Base-by-base conservation (phyloP, 2,329 filamentous ascomycete genomes). In the Cytospora schulzeri region DNA sequence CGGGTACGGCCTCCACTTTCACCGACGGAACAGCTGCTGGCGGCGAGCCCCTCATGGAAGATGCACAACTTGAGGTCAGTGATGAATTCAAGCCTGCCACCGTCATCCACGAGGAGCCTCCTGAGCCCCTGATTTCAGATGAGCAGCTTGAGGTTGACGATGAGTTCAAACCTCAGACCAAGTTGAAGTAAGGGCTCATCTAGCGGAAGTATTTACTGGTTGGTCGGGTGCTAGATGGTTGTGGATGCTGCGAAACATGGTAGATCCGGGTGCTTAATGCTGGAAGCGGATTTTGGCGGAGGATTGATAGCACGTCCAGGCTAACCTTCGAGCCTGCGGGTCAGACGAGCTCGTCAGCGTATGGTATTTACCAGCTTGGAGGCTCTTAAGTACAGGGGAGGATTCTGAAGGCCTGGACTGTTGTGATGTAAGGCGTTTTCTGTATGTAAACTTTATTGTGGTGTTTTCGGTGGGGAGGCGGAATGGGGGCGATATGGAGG, bases 91-190 rank as follows among this genome's bases (percentile, higher is more conserved):
- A 33, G 29, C 31, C 45, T 12, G 15, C 29, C 7, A 8, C 56
- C 3, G 38, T 14, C 12, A 45, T 60, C 0, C 31, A n/a, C 1
- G 45, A 56, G 35, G 31, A 50, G 41, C 48, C 55, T 19, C n/a
- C 41, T 7, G 62, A 67, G 41, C 62, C 62, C 2, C 56, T 65
- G 26, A 56, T 67, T 1, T 56, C 62, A 28, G 62, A 65, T 33
- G 62, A 60, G 58, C 65, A 67, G 41, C 58, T 67, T 4, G 55
- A 65, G 0, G 62, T 65, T 9, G 35, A 54, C 17, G 65, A 65
- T 38, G 65, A 65, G 19, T 67, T 67, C 55, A 65, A 50, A 17
- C 65, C 65, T 14, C 60, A 33, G 17, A 56, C 52, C 0, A 11
- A 26, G 3, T 4, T 5, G 4, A 26, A 50, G 7, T 56, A 28